Conservation (phyloP, 2,329 filamentous ascomycete species). For the Reticulascus tulasneorum region DNA sequence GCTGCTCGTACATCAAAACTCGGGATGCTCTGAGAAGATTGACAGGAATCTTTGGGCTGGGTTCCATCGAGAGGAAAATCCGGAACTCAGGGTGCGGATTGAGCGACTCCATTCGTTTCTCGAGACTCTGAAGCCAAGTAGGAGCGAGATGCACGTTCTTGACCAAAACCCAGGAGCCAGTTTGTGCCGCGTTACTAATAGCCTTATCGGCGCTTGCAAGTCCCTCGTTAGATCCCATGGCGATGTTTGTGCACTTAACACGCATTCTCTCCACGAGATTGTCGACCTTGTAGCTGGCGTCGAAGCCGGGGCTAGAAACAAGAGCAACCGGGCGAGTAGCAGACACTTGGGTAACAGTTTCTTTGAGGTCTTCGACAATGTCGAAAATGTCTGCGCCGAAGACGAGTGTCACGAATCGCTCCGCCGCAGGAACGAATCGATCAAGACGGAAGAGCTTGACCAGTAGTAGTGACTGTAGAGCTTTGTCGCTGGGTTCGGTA, state of each 20-base stretch:
- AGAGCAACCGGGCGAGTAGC: conserved; percentile 84
- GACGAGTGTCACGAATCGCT: conserved; percentile 82
- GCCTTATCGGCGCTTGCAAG: conserved; percentile 91
- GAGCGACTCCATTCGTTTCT: conserved; percentile 93
- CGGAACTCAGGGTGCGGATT: conserved; percentile 92
- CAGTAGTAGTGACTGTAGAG: conserved; percentile 78
- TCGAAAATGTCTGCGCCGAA: conserved; percentile 84
- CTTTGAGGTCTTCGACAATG: conserved; percentile 76
- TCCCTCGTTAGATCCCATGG: conserved; percentile 97
- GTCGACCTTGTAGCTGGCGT: conserved; percentile 98
- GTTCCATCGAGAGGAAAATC: conserved; percentile 97
- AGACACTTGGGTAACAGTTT: conserved; percentile 79
- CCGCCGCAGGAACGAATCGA: conserved; percentile 86
- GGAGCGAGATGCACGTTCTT: conserved; percentile 98
- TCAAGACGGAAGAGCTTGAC: conserved; percentile 95
- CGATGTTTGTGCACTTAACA: conserved; percentile 89
- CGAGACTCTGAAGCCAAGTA: conserved; percentile 92
- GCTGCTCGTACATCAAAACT: conserved; percentile 97
- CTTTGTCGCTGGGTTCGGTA: conserved; percentile 65
- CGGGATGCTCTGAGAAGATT: conserved; percentile 90
- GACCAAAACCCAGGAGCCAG: conserved; percentile 92
- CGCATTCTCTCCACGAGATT: conserved; percentile 81
- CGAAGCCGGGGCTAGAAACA: conserved; percentile 92
- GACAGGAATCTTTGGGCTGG: conserved; percentile 92
- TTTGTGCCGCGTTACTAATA: conserved; percentile 85